Percentiles rank a stretch among this genome's conserved stretches.
Conservation (phyloP, 2,329 filamentous ascomycete species). For the Blumeriella jaapii region DNA sequence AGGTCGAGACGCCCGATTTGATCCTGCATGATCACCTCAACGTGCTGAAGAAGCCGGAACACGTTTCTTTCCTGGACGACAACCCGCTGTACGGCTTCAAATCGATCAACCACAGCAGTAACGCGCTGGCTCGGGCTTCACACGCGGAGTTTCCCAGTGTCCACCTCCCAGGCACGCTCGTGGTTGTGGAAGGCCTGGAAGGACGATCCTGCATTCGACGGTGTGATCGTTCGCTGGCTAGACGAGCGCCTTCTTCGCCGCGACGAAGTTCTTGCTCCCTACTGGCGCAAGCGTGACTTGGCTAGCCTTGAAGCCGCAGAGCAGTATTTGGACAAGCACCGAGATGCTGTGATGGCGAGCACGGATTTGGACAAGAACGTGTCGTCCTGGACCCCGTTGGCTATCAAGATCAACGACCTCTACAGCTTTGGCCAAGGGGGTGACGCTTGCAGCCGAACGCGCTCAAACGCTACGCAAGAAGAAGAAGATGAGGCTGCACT, state of each 20-base stretch:
- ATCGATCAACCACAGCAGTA: slow-evolving; percentile 17
- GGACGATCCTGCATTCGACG: slow-evolving; percentile 32
- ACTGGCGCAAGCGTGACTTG: slow-evolving; percentile 30
- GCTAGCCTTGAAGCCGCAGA: slow-evolving; percentile 30
- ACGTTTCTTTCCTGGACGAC: slow-evolving; percentile 36
- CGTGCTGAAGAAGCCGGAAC: slow-evolving; percentile 31
- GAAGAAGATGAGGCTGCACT: slow-evolving; percentile 27
- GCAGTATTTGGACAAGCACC: slow-evolving; percentile 29
- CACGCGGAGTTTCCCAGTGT: slow-evolving; percentile 28
- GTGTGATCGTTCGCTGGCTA: slow-evolving; percentile 35
- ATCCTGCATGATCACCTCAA: slow-evolving; percentile 36
- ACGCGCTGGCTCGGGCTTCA: slow-evolving; percentile 28
- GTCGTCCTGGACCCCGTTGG: slow-evolving; percentile 23
- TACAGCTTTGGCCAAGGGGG: slow-evolving; percentile 28
- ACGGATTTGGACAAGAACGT: slow-evolving; percentile 25
- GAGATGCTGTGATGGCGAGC: slow-evolving; percentile 24
- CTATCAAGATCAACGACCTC: slow-evolving; percentile 28
- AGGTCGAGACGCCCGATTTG: slow-evolving; percentile 39
- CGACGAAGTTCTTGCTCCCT: slow-evolving; percentile 30
- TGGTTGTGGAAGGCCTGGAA: slow-evolving; percentile 38
- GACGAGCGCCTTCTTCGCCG: slow-evolving; percentile 33
- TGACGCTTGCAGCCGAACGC: slow-evolving; percentile 27
- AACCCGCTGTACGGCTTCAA: slow-evolving; percentile 40
- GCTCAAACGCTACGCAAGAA: slow-evolving; percentile 26
- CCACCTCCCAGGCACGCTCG: slow-evolving; percentile 32